Base-by-base conservation (phyloP, 179 eudicot genomes). In the Silene coronaria region DNA sequence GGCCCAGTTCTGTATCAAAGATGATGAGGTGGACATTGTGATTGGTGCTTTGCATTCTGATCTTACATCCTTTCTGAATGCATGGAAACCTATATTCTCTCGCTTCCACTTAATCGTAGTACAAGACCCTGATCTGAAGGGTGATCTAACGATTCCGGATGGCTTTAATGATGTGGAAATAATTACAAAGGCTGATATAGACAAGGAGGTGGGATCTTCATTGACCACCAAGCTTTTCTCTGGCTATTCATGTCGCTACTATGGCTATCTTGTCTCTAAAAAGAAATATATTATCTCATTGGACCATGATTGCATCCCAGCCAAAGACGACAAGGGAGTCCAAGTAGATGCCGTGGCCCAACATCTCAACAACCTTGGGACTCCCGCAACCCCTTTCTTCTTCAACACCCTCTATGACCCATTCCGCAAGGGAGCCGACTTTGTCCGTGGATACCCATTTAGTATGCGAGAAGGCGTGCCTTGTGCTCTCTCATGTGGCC, bases 401-500 rank as follows among this genome's bases (percentile, higher is more conserved):
- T 96, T 96, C 79, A 96, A 96, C 74, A 96, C 99, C 6, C 94
- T 96, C n/a, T 93, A 93, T 68, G 99, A 96, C 77, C 99, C 99
- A 30, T 96, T 34, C 69, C 80, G 89, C 30, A 84, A 89, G 71
- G 99, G 99, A 66, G 86, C 96, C 1, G 99, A 96, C 81, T 96
- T 96, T 72, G 99, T 96, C 65, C 97, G 99, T 63, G 99, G 99
- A 14, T 96, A 96, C 80, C 99, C 99, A 17, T 93, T 96, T 64
- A 96, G 99, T 78, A 74, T 96, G 84, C 76, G 99, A 55, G 82
- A 70, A 61, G 99, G 99, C 71, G 97, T 89, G 19, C 77, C 86
- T 2, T 96, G 98, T 82, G 97, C 88, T 62, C 83, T 96, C 13
- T 96, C 99, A 13, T 93, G 96, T 82, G 99, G 99, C 17, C 85